Base-by-base conservation (phyloP, 75 land plant genomes). In the Picea sitchensis region DNA sequence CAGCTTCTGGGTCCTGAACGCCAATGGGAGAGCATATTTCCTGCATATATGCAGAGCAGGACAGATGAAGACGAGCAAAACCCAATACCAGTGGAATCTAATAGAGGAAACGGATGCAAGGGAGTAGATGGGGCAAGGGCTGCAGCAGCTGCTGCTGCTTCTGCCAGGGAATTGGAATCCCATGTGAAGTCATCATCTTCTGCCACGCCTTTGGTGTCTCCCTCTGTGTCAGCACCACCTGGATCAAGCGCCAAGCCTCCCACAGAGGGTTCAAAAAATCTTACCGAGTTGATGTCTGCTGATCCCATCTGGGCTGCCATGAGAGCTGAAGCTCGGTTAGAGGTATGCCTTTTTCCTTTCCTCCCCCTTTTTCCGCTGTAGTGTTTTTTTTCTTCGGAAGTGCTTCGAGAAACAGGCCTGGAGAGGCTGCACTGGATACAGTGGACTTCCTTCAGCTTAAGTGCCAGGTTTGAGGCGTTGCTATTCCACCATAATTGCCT, bases 261-360 rank as follows among this genome's bases (percentile, higher is more conserved):
- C 61, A 59, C 69, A 60, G 82, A 79, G 36, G 83, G 80, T 32
- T 82, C 88, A 61, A 82, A 79, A 63, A 76, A 86, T 30, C 79
- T 88, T 6, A 38, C 54, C 14, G 89, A 88, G 47, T 81, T 88
- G 36, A 88, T 88, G 44, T 78, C 87, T 38, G 81, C 65, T 67
- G 93, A 91, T 78, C 89, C 93, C 56, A 87, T 91, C 7, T 91
- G 93, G 93, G 93, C 91, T 51, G 91, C 93, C 36, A 84, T 91
- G n/a, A 79, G 90, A 76, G 87, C 83, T 30, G 93, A 91, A 67
- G 92, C 93, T 3, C 86, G 86, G 38, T 80, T 83, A 38, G 93
- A 91, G 93, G 93, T 91, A 76, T 71, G 59, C 58, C 17, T 17
- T 61, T 17, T 61, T 14, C 21, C 4, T 1, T 20, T 9, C 15